These are phyloP conservation scores for Dioscorea alata DNA, from an alignment of 106 monocot species.

Conservation along the genomic window DNA sequence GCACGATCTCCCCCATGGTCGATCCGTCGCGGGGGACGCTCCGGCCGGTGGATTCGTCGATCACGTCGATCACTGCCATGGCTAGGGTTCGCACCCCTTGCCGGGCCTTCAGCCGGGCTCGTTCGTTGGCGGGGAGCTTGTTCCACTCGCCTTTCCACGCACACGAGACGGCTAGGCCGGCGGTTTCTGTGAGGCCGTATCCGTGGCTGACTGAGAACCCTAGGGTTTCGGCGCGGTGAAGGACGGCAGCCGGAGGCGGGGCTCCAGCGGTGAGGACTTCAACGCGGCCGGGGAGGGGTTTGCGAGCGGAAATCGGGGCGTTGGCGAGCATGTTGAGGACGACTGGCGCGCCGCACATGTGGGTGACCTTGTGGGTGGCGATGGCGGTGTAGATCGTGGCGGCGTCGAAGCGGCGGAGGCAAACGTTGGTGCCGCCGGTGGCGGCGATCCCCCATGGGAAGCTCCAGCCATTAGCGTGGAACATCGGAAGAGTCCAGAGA, in stretches of 20 bases:
- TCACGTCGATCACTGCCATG: slow-evolving; percentile 46
- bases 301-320: background rate
- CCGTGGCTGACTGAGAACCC: slow-evolving; percentile 42
- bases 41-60: slow-evolving; percentile 30
- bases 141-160: slow-evolving; percentile 33
- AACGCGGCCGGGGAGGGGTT: slow-evolving; percentile 18
- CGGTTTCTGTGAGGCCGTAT: slow-evolving; percentile 32
- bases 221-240: slow-evolving; percentile 25
- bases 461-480: slow-evolving; percentile 51
- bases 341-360: slow-evolving; percentile 45
- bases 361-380: slow-evolving; percentile 28
- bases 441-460: slow-evolving; percentile 42
- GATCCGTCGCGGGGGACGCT: slow-evolving; percentile 44
- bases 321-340: slow-evolving; percentile 55
- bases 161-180: slow-evolving; percentile 18
- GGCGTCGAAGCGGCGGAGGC: slow-evolving; percentile 48
- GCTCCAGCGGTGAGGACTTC: slow-evolving; percentile 28
- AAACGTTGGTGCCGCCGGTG: slow-evolving; percentile 37
- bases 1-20: slow-evolving; percentile 53
- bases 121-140: slow-evolving; percentile 22
- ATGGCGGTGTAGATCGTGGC: slow-evolving; percentile 22
- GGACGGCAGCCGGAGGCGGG: slow-evolving; percentile 35
- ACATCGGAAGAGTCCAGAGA: slow-evolving; percentile 53
- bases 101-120: slow-evolving; percentile 30
- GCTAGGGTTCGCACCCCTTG: slow-evolving; percentile 37